phyloP scores from a whole-genome alignment of 305 asterid genomes.

The Fraxinus latifolia region DNA sequence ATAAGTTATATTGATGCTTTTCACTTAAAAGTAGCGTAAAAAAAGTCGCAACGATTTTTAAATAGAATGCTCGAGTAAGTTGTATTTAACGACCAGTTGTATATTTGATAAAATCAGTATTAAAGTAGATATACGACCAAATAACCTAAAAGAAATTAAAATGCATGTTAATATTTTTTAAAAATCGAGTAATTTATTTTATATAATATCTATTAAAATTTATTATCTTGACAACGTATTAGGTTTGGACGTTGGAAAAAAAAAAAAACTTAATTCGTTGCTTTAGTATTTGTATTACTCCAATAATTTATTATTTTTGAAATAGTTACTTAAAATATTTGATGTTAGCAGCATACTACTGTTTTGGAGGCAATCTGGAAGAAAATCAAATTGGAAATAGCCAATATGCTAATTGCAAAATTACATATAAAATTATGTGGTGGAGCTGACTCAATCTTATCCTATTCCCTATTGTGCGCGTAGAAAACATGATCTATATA shows the following conservation, averaged over 20 bases:
- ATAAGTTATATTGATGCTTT: neutral
- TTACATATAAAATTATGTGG: neutral
- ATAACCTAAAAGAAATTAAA: neutral
- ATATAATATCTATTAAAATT: too few species aligned
- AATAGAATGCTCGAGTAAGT: neutral
- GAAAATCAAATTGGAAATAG: neutral
- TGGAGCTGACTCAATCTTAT: neutral
- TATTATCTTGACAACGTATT: neutral
- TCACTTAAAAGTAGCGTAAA: neutral
- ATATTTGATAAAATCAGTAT: neutral
- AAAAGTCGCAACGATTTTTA: neutral
- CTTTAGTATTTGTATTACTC: neutral
- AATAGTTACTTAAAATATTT: neutral
- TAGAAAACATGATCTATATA: conserved; percentile 20
- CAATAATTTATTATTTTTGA: neutral
- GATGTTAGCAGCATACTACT: neutral
- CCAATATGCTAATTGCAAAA: neutral
- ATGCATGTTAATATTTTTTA: too few species aligned
- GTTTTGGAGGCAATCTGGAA: neutral
- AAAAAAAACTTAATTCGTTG: too few species aligned
- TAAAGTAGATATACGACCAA: neutral
- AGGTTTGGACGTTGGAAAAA: neutral
- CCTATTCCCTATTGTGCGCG: conserved; percentile 21
- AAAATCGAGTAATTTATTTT: too few species aligned
- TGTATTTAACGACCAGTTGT: neutral